A percentile compares a stretch with the other conserved stretches of the same genome.
phyloP scores from a whole-genome alignment of 2,329 filamentous ascomycete species.

The Pseudogymnoascus sp. region DNA sequence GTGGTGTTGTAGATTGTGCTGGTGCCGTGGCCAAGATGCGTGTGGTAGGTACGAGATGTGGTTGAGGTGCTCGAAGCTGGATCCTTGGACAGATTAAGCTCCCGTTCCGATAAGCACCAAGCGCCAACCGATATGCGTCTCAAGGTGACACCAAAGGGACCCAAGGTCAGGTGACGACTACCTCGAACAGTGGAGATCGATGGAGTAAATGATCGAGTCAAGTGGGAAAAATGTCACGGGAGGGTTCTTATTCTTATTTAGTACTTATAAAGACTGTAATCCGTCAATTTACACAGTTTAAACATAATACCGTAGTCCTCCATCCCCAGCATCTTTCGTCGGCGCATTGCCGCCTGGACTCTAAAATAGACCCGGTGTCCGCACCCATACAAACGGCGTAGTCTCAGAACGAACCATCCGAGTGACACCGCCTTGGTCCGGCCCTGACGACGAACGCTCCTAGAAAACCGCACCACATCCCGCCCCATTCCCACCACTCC shows the following conservation, averaged over 20 bases:
- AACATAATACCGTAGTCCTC: background rate
- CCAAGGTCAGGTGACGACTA: background rate
- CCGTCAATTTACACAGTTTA: background rate
- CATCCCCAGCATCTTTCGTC: no score
- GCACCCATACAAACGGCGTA: conserved; percentile 1
- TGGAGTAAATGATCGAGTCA: background rate
- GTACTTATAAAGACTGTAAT: background rate
- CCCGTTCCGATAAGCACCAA: conserved; percentile 10
- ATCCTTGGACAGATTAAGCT: conserved; percentile 11
- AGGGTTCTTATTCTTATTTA: background rate
- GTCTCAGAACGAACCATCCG: conserved; percentile 3
- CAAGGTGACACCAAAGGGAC: background rate
- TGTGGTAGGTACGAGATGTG: conserved; percentile 1
- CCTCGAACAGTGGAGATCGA: background rate
- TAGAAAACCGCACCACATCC: background rate
- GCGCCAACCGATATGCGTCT: conserved; percentile 9
- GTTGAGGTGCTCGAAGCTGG: conserved; percentile 2
- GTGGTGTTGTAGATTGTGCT: background rate
- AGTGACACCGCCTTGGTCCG: conserved; percentile 6
- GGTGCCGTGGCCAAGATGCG: conserved; percentile 7
- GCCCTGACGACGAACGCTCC: background rate
- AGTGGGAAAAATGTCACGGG: conserved; percentile 1
- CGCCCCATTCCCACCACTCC: background rate
- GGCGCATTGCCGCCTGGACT: background rate
- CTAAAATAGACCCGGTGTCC: conserved; percentile 1